Evolutionary conservation across 2,329 filamentous ascomycete species (phyloP), one percentile per base, ranked within the genome.

Genomic region (Intubia oerlemansii): DNA sequence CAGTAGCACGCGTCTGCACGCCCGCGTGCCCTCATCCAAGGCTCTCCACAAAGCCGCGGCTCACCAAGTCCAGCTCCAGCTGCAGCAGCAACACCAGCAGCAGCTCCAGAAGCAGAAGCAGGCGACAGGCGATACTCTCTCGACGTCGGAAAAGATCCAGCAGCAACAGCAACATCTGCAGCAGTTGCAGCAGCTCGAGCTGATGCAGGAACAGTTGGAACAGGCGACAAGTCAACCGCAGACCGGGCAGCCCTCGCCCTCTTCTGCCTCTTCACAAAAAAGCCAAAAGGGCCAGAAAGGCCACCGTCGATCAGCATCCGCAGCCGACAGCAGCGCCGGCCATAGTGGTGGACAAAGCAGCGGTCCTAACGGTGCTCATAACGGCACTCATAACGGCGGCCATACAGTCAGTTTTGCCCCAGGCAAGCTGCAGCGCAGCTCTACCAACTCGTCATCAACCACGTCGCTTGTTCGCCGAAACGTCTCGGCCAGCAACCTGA

Each of bases 381-480:
- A n/a, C n/a, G n/a, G n/a, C n/a, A n/a, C n/a, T n/a, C n/a, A n/a
- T n/a, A n/a, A n/a, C n/a, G n/a, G n/a, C n/a, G n/a, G n/a, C n/a
- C n/a, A n/a, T n/a, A n/a, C n/a, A n/a, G n/a, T n/a, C n/a, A n/a
- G n/a, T n/a, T n/a, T n/a, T n/a, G n/a, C n/a, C n/a, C 24, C 16
- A n/a, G 19, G 8, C 22, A 62, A 54, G 40, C 51, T 35, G 18
- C 18, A 18, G 18, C 35, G 66, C 17, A 49, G 56, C 30, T 21
- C 19, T n/a, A 50, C 50, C 38, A 52, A 59, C 29, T 44, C 48
- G 14, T 54, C 58, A 4, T 41, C 51, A 4, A 42, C 50, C 29
- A 55, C 54, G 33, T 56, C 54, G 34, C 48, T 65, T 10, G 48
- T 65, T 21, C 58, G 56, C 41, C 66, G 64, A 45, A 67, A 63